A percentile compares a stretch with the other conserved stretches of the same genome.
Conservation (phyloP, 2,329 filamentous ascomycete genomes). For the Pseudogymnoascus sp. region DNA sequence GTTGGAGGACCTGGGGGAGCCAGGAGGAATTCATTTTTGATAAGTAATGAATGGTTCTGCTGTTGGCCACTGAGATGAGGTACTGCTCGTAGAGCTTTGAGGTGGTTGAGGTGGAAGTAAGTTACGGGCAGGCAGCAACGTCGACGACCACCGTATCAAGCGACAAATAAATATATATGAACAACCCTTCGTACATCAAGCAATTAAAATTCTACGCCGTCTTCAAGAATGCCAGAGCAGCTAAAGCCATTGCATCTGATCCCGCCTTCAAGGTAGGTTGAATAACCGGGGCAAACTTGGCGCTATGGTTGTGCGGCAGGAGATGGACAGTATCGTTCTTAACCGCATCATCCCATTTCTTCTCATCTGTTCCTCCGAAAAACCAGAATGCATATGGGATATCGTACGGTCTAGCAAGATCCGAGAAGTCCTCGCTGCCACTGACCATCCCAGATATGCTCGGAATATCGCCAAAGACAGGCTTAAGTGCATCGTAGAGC, state of each 20-base stretch:
- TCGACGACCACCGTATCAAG: neutral
- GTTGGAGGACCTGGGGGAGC: conserved; percentile 12
- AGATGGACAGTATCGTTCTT: conserved; percentile 26
- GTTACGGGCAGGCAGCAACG: neutral
- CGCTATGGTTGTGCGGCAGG: conserved; percentile 53
- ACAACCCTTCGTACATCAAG: neutral
- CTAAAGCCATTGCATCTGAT: conserved; percentile 43
- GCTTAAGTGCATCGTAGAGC: neutral
- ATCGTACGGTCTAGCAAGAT: conserved; percentile 16
- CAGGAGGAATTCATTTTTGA: neutral
- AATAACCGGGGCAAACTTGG: conserved; percentile 51
- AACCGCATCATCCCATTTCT: conserved; percentile 42
- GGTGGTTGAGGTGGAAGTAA: neutral
- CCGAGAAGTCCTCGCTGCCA: conserved; percentile 22
- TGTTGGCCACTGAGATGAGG: no score
- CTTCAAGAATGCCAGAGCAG: conserved; percentile 36
- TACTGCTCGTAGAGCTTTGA: neutral
- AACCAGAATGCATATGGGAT: conserved; percentile 48
- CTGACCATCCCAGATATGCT: neutral
- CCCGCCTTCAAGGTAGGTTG: conserved; percentile 50
- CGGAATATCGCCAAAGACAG: neutral
- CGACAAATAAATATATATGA: neutral
- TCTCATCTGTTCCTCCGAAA: conserved; percentile 45
- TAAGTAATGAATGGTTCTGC: neutral
- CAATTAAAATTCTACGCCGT: no score